phyloP scores from a whole-genome alignment of 352 stramenopile genomes.

The Pythium aristosporum region DNA sequence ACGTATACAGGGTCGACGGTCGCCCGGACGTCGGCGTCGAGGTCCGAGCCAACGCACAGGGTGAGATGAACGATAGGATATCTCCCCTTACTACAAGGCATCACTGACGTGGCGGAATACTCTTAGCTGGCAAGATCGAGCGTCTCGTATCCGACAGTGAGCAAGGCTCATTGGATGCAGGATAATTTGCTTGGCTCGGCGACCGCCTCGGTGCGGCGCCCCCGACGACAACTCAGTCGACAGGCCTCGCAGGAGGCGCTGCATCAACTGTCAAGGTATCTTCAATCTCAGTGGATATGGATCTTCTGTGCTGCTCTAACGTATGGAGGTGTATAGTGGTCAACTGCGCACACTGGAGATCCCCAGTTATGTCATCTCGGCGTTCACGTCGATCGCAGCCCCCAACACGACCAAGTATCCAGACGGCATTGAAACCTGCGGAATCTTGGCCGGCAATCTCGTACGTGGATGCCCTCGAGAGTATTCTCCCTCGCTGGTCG shows the following conservation, averaged over 20 bases:
- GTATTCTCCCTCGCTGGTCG: neutral
- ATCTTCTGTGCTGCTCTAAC: neutral
- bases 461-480: constrained; percentile 27
- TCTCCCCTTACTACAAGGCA: neutral
- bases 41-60: neutral
- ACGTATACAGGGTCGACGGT: neutral
- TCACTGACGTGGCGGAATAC: neutral
- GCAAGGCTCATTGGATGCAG: constrained; percentile 66
- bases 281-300: neutral
- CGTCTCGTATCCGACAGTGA: constrained; percentile 49
- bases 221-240: constrained; percentile 33
- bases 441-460: constrained; percentile 82
- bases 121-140: constrained; percentile 11
- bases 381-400: constrained; percentile 80
- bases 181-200: constrained; percentile 7
- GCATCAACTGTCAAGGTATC: constrained; percentile 56
- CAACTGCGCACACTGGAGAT: constrained; percentile 71
- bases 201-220: constrained; percentile 11
- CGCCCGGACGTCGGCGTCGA: neutral
- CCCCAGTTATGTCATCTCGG: constrained; percentile 59
- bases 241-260: constrained; percentile 62
- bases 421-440: constrained; percentile 90
- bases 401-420: constrained; percentile 71
- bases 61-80: neutral
- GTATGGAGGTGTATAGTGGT: constrained; percentile 36